These are phyloP conservation scores for Aurantiochytrium sp. DNA, from an alignment of 108 stramenopile species.

Conservation along the genomic window DNA sequence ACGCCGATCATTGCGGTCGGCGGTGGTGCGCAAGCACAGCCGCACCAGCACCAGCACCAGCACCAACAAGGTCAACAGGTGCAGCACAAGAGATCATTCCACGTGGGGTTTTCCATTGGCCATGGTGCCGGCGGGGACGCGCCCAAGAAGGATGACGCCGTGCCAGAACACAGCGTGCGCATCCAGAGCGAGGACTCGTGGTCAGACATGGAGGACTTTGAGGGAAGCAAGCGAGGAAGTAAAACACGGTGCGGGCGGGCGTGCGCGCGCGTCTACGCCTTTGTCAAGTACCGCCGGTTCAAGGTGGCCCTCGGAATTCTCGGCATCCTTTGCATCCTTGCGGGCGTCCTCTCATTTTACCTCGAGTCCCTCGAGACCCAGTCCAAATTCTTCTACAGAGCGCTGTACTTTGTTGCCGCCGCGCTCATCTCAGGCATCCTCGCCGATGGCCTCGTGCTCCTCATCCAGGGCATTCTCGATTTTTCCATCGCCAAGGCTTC, in stretches of 20 bases:
- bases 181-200: neutral
- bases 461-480: neutral
- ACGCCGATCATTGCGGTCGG: no score
- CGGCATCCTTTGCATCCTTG: neutral
- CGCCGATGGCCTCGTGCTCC: neutral
- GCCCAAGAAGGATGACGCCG: no score
- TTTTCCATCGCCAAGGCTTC: neutral
- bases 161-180: neutral
- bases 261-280: neutral
- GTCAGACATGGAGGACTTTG: neutral
- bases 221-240: neutral
- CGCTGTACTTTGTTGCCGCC: neutral
- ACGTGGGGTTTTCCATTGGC: no score
- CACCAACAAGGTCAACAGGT: no score
- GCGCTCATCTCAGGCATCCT: neutral
- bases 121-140: no score
- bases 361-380: neutral
- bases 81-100: no score
- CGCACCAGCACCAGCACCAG: no score
- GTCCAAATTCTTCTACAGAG: neutral
- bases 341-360: neutral
- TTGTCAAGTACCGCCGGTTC: neutral
- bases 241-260: neutral
- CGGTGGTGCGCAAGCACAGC: no score
- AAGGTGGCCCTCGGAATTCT: neutral